Base-by-base conservation (phyloP, 2,329 filamentous ascomycete species). In the Aspergillus ochraceoroseus region DNA sequence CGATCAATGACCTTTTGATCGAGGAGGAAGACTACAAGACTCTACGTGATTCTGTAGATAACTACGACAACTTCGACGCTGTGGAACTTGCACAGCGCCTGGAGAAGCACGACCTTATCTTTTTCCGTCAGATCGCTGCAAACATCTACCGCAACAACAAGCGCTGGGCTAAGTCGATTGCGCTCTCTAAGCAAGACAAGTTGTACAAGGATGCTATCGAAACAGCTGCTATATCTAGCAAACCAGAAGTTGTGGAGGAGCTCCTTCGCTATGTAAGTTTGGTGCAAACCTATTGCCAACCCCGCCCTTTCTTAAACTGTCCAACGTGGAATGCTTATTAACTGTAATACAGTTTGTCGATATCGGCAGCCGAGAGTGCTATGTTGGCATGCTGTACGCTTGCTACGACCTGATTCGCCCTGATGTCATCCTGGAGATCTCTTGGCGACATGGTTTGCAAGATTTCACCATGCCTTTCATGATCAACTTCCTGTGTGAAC, bases 401-500 rank as follows among this genome's bases (percentile, higher is more conserved):
- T 98, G 92, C 76, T 95, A 98, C 69, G 92, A 96, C 44, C 83
- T 98, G 47, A 89, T 98, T 55, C 87, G 87, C 12, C 84, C 94
- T 3, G 88, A 96, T 61, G 75, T 94, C 37, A 84, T 98, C 44
- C 79, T 98, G 66, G 92, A 98, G 72, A 79, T 98, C 43, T 96
- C 92, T 44, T 98, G 92, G 92, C 90, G 92, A 56, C 77, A 95
- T 63, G 87, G 88, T 45, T 83, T 98, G 26, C 81, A 83, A 57
- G 92, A 98, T 72, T 98, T 95, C 71, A 94, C 89, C 32, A 98
- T 98, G 94, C 92, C 92, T 12, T 98, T 94, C 75, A 94, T 98
- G 87, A 96, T 98, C 78, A 98, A 96, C 73, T 85, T 94, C 73
- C 75, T 98, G 49, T 80, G 83, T 54, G 88, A 95, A 67, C 89